Base-by-base conservation (phyloP, 441 rosid genomes). In the Pelargonium fulgidum region DNA sequence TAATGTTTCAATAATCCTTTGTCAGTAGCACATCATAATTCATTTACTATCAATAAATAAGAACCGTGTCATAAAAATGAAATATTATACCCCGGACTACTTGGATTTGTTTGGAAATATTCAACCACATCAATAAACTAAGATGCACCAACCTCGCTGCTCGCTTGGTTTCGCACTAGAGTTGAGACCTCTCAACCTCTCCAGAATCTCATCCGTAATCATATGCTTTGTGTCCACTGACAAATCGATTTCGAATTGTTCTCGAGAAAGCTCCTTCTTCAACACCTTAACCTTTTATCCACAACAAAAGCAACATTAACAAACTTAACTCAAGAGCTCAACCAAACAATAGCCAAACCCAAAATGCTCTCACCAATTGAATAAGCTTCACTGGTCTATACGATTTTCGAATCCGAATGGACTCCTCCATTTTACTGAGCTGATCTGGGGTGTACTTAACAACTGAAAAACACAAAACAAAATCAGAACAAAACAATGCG, bases 361-460 rank as follows among this genome's bases (percentile, higher is more conserved):
- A 44, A 33, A 33, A 33, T 33, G 45, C 65, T 19, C 73, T 41
- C 75, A 94, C 98, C 91, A 86, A 68, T 78, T 82, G 74, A 78
- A 86, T 62, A 70, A 94, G 94, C 80, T 82, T 63, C 14, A 70
- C 16, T 16, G 98, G 91, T 72, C 87, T 78, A 66, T 84, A 85
- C 0, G 84, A 87, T 79, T 85, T 87, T 70, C 98, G 91, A 82
- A 94, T 86, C 85, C 83, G 88, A 62, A 81, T 73, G 13, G 97
- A 90, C 74, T 92, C 98, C 82, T 89, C 89, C 96, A 92, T 94
- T 80, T 77, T 86, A 81, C 76, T 85, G 80, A 90, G 83, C 96
- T 92, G 97, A 77, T 85, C 92, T 29, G 88, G 83, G 14, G 94
- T 84, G 68, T 89, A 92, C 68, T 79, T 87, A 65, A 83, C 89